phyloP scores from a whole-genome alignment of 495 filamentous ascomycete genomes.

The Hypoxylon fragiforme region DNA sequence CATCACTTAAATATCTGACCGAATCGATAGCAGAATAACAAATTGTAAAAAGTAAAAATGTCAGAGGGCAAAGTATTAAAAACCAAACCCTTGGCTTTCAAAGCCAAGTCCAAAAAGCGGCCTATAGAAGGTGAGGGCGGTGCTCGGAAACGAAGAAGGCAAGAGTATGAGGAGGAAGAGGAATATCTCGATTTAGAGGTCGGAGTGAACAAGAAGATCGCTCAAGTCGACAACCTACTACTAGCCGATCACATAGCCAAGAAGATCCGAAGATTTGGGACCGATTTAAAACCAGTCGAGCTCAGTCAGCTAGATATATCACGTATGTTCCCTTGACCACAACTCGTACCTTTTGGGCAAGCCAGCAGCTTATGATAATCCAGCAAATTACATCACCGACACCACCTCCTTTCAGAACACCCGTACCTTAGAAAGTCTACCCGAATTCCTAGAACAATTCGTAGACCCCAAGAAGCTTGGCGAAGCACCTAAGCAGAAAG shows the following conservation, averaged over 20 bases:
- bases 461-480: slow-evolving; percentile 58
- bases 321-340: slow-evolving; percentile 52
- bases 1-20: neutral
- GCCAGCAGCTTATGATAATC: neutral
- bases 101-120: slow-evolving; percentile 45
- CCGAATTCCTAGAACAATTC: slow-evolving; percentile 75
- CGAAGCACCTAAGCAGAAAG: slow-evolving; percentile 66
- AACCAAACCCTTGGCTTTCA: slow-evolving; percentile 7
- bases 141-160: slow-evolving; percentile 59
- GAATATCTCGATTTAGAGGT: slow-evolving; percentile 61
- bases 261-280: slow-evolving; percentile 73
- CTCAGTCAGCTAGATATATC: slow-evolving; percentile 79
- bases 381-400: slow-evolving; percentile 58
- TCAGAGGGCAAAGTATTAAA: slow-evolving; percentile 8
- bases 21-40: too few relatives aligned
- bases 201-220: slow-evolving; percentile 81
- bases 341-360: neutral
- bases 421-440: slow-evolving; percentile 68
- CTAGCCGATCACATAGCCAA: slow-evolving; percentile 88
- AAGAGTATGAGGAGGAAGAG: slow-evolving; percentile 58
- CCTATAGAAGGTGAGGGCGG: slow-evolving; percentile 39
- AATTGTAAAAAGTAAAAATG: slow-evolving; percentile 6
- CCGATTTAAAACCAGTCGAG: slow-evolving; percentile 78
- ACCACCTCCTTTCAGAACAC: slow-evolving; percentile 69
- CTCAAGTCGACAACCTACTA: slow-evolving; percentile 76